phyloP scores from a whole-genome alignment of 352 stramenopile genomes.

The Globisporangium cystogenes region DNA sequence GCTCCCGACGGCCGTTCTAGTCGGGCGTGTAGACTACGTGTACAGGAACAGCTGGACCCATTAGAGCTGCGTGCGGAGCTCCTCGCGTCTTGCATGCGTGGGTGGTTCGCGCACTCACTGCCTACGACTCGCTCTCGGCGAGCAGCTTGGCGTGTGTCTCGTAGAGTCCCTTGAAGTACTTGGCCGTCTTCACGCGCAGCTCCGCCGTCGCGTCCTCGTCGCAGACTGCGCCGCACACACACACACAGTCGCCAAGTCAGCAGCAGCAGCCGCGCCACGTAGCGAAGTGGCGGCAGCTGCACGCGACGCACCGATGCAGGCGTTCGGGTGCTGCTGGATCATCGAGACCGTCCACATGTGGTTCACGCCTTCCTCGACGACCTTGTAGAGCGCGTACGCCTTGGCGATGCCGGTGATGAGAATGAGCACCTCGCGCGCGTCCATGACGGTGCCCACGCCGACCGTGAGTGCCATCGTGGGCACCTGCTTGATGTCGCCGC shows the following conservation, averaged over 20 bases:
- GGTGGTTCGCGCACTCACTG: background rate
- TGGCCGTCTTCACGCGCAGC: slow-evolving; percentile 87
- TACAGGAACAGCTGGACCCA: background rate
- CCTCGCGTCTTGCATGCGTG: background rate
- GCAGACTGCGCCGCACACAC: slow-evolving; percentile 38
- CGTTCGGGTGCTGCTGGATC: slow-evolving; percentile 80
- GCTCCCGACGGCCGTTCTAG: background rate
- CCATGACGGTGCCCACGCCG: slow-evolving; percentile 86
- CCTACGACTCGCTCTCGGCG: background rate
- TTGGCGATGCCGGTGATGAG: slow-evolving; percentile 87
- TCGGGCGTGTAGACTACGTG: background rate
- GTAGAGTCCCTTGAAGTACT: slow-evolving; percentile 87
- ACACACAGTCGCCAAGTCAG: background rate
- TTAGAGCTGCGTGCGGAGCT: background rate
- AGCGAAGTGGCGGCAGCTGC: no score
- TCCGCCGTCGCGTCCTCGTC: slow-evolving; percentile 88
- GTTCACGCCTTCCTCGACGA: slow-evolving; percentile 87
- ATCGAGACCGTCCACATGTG: slow-evolving; percentile 91
- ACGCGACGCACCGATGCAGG: slow-evolving; percentile 69
- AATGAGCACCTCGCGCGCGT: slow-evolving; percentile 80
- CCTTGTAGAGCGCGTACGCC: slow-evolving; percentile 84
- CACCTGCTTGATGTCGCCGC: slow-evolving; percentile 71
- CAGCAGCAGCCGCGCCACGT: background rate
- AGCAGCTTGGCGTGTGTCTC: slow-evolving; percentile 46
- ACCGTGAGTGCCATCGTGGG: slow-evolving; percentile 90